A percentile compares a stretch with the other conserved stretches of the same genome.
These are phyloP conservation scores for Catenaria anguillulae DNA, from an alignment of 371 early-diverging fungal genomes.

Conservation along the genomic window DNA sequence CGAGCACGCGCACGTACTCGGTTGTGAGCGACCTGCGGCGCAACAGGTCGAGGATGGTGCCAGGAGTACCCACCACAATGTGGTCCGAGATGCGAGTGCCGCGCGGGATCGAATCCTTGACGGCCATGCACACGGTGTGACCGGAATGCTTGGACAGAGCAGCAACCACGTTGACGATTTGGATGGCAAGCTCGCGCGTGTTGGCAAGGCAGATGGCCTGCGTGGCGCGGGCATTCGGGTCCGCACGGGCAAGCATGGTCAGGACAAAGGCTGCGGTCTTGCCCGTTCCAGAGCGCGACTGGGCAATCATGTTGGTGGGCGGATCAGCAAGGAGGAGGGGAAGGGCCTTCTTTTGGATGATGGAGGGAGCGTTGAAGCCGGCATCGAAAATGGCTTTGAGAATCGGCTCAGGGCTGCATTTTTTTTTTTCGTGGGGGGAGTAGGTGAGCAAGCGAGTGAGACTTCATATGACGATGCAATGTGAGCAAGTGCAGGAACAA, in stretches of 20 bases:
- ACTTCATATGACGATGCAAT: too few species aligned
- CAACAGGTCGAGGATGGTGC: slow-evolving; percentile 64
- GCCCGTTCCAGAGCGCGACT: slow-evolving; percentile 81
- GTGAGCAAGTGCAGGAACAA: too few species aligned
- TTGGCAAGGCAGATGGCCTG: slow-evolving; percentile 94
- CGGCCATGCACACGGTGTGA: slow-evolving; percentile 53
- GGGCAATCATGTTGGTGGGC: slow-evolving; percentile 64
- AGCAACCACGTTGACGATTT: slow-evolving; percentile 81
- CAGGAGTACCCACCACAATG: slow-evolving; percentile 91
- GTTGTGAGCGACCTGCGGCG: slow-evolving; percentile 40
- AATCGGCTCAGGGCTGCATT: slow-evolving; percentile 30
- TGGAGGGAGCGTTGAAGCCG: slow-evolving; percentile 82
- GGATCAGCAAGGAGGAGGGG: slow-evolving; percentile 45
- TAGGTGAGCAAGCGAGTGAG: too few species aligned
- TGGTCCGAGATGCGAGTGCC: slow-evolving; percentile 51
- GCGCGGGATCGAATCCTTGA: slow-evolving; percentile 44
- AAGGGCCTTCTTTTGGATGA: slow-evolving; percentile 88
- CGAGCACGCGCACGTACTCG: slow-evolving; percentile 46
- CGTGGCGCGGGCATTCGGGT: slow-evolving; percentile 17
- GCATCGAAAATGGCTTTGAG: slow-evolving; percentile 84
- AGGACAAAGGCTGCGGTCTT: slow-evolving; percentile 96
- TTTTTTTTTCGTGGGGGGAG: too few species aligned
- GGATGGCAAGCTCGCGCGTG: slow-evolving; percentile 90
- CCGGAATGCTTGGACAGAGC: slow-evolving; percentile 77
- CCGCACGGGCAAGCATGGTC: slow-evolving; percentile 64